These are phyloP conservation scores for Umbelopsis sp. DNA, from an alignment of 192 early-diverging fungal genomes.

Conservation along the genomic window DNA sequence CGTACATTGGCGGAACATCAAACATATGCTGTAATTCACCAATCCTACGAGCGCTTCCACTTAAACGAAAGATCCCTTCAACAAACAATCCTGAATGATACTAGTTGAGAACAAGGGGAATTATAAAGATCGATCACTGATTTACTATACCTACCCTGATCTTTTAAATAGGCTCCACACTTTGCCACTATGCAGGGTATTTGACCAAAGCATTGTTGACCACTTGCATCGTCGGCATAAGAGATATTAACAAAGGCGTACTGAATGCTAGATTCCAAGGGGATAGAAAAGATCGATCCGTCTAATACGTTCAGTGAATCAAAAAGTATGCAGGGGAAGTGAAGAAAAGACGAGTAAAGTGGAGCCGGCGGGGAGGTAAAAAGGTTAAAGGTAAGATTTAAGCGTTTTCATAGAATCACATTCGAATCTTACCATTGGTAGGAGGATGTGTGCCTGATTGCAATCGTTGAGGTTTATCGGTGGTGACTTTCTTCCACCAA, in stretches of 20 bases:
- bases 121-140: too few relatives aligned
- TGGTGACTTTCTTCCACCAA: conserved; percentile 14
- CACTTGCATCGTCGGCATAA: conserved; percentile 26
- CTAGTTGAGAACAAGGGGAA: not conserved
- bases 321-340: conserved; percentile 6
- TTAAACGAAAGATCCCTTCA: conserved; percentile 75
- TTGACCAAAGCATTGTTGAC: conserved; percentile 23
- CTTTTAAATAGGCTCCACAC: conserved; percentile 39
- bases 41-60: conserved; percentile 75
- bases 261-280: conserved; percentile 24
- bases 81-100: conserved; percentile 26
- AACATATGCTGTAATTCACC: conserved; percentile 70
- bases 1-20: conserved; percentile 65
- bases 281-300: conserved; percentile 25
- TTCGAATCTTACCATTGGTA: not conserved
- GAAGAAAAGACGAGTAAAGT: not conserved
- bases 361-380: not conserved
- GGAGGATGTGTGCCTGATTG: not conserved
- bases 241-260: conserved; percentile 22
- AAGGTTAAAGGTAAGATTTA: not conserved
- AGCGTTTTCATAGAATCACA: not conserved
- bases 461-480: not conserved
- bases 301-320: not conserved
- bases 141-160: conserved; percentile 27
- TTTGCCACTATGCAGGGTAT: conserved; percentile 38